Conservation (phyloP, 768 basidiomycete species). For the Cantharellus anzutake region DNA sequence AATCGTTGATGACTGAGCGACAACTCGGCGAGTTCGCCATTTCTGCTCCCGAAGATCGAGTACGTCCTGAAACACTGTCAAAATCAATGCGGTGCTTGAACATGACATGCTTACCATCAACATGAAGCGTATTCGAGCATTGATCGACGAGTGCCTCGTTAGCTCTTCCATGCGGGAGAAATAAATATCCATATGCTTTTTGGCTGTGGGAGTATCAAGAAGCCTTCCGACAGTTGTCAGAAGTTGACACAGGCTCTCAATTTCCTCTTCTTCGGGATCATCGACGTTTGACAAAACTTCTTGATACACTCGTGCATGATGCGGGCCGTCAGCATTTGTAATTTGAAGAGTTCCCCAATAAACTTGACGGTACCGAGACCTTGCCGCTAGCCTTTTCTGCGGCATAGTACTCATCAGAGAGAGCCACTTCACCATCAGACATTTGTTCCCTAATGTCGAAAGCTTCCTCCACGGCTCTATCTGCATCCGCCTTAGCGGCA, state of each 20-base stretch:
- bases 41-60: conserved; percentile 70
- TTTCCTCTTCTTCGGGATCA: conserved; percentile 93
- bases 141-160: conserved; percentile 50
- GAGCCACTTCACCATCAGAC: conserved; percentile 43
- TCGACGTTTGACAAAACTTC: conserved; percentile 86
- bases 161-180: conserved; percentile 81
- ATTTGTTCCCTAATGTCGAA: conserved; percentile 22
- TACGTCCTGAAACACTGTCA: conserved; percentile 41
- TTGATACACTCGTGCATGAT: conserved; percentile 99
- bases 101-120: conserved; percentile 34
- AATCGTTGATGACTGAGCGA: conserved; percentile 70
- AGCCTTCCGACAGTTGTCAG: conserved; percentile 70
- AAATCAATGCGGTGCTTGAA: no score
- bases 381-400: conserved; percentile 94
- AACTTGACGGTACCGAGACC: conserved; percentile 95
- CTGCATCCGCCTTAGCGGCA: conserved; percentile 71
- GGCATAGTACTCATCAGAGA: conserved; percentile 90
- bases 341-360: conserved; percentile 95
- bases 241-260: conserved; percentile 89
- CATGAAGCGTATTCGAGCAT: conserved; percentile 87
- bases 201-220: conserved; percentile 67
- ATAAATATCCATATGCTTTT: conserved; percentile 80
- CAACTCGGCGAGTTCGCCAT: conserved; percentile 55
- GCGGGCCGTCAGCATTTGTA: conserved; percentile 94
- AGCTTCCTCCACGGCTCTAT: conserved; percentile 53